Evolutionary conservation across 805 yeast genomes (phyloP).

Genomic region (Cyberlindnera maritima): DNA sequence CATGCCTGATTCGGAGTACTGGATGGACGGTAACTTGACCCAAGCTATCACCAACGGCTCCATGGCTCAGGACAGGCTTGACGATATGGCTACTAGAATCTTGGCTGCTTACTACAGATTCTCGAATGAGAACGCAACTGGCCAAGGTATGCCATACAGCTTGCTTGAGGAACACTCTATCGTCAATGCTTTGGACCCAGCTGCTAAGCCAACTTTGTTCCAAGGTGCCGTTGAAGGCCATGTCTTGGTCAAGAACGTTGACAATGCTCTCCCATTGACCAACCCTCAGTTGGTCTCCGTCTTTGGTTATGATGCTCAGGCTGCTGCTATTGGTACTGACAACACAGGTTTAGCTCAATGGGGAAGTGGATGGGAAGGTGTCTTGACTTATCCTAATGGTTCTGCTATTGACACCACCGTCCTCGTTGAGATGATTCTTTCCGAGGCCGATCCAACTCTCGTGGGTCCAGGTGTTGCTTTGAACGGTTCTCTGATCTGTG

Average conservation of each 20-base stretch:
- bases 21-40: constrained; percentile 8
- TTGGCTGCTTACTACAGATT: constrained; percentile 7
- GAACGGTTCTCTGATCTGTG: constrained; percentile 7
- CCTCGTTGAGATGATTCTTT: not conserved
- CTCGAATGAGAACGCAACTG: constrained; percentile 7
- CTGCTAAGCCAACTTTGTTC: constrained; percentile 4
- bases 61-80: constrained; percentile 5
- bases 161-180: constrained; percentile 1
- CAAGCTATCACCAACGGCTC: constrained; percentile 4
- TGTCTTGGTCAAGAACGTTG: constrained; percentile 7
- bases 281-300: constrained; percentile 5
- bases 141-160: constrained; percentile 8
- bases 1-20: constrained; percentile 6
- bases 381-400: constrained; percentile 9
- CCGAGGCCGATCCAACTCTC: no score
- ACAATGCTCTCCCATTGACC: constrained; percentile 7
- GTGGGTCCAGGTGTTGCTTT: constrained; percentile 8
- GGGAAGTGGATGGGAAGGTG: no score
- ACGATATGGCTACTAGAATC: constrained; percentile 8
- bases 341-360: no score
- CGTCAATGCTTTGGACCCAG: constrained; percentile 8
- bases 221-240: constrained; percentile 13
- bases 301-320: constrained; percentile 8
- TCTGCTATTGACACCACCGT: not conserved
- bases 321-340: constrained; percentile 2